A percentile compares a stretch with the other conserved stretches of the same genome.
Evolutionary conservation across 352 stramenopile species (phyloP).

Genomic region (Phytophthora pinifolia): DNA sequence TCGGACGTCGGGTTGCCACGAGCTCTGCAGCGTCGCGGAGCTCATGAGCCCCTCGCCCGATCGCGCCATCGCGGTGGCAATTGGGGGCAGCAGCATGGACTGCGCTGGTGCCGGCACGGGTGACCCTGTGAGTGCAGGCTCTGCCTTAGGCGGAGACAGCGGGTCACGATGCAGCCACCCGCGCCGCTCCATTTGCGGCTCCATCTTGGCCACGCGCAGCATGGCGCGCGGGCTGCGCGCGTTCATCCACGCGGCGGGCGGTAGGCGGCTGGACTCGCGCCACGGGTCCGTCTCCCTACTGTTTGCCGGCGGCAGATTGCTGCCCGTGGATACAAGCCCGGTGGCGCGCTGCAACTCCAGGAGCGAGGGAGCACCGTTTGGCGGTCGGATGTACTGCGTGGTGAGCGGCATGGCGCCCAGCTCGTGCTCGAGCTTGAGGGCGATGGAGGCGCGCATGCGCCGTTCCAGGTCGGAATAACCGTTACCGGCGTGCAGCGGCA

Average conservation of each 20-base stretch:
- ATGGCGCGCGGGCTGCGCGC: slow-evolving; percentile 39
- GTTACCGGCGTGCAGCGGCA: slow-evolving; percentile 22
- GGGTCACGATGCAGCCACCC: slow-evolving; percentile 19
- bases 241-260: slow-evolving; percentile 25
- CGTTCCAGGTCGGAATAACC: slow-evolving; percentile 30
- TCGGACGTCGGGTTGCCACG: slow-evolving; percentile 33
- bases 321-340: slow-evolving; percentile 23
- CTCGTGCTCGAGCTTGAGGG: slow-evolving; percentile 40
- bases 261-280: slow-evolving; percentile 17
- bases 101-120: not conserved
- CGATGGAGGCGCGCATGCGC: slow-evolving; percentile 37
- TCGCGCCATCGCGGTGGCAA: slow-evolving; percentile 38
- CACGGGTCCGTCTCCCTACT: slow-evolving; percentile 25
- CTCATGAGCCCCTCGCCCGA: slow-evolving; percentile 32
- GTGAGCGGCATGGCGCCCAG: slow-evolving; percentile 29
- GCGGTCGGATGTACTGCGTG: slow-evolving; percentile 34
- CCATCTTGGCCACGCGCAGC: slow-evolving; percentile 38
- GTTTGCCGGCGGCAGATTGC: slow-evolving; percentile 2
- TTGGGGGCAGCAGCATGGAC: slow-evolving; percentile 31
- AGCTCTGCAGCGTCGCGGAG: slow-evolving; percentile 20
- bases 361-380: slow-evolving; percentile 18
- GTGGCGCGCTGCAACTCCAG: slow-evolving; percentile 32
- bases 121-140: not conserved
- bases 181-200: slow-evolving; percentile 16
- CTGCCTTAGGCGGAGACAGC: slow-evolving; percentile 11